These are phyloP conservation scores for Hibiscus tridactylites DNA, from an alignment of 345 rosid genomes.

Conservation along the genomic window DNA sequence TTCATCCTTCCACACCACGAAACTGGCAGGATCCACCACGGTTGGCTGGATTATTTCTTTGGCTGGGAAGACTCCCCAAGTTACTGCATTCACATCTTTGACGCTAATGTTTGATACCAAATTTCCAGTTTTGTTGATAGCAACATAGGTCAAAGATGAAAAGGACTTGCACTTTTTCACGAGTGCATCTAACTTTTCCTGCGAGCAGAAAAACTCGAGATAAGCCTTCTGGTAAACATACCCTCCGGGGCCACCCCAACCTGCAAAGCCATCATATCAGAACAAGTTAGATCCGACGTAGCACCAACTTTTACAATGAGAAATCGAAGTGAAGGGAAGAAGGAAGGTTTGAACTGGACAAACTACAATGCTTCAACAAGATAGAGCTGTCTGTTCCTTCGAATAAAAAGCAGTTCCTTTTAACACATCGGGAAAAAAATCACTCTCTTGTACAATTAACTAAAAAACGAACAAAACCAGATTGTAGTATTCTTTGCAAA, in stretches of 20 bases:
- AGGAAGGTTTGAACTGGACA: background rate
- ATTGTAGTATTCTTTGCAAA: background rate
- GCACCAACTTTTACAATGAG: background rate
- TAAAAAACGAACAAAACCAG: background rate
- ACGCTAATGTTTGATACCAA: slow-evolving; percentile 49
- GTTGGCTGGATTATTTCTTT: slow-evolving; percentile 93
- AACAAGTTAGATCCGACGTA: background rate
- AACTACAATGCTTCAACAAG: background rate
- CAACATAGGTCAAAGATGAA: slow-evolving; percentile 58
- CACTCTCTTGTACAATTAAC: background rate
- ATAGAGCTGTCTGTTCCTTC: background rate
- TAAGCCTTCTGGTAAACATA: slow-evolving; percentile 95
- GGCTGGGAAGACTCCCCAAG: slow-evolving; percentile 97
- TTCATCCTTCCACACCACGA: slow-evolving; percentile 91
- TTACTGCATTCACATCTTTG: slow-evolving; percentile 73
- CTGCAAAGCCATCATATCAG: slow-evolving; percentile 27
- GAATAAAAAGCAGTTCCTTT: background rate
- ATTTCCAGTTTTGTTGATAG: slow-evolving; percentile 56
- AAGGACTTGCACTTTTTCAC: slow-evolving; percentile 63
- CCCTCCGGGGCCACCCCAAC: slow-evolving; percentile 99
- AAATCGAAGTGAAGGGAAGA: background rate
- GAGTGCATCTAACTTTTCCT: slow-evolving; percentile 48
- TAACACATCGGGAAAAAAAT: background rate
- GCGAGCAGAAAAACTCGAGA: slow-evolving; percentile 89
- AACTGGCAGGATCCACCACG: slow-evolving; percentile 88